A percentile compares a stretch with the other conserved stretches of the same genome.
phyloP scores from a whole-genome alignment of 768 basidiomycete genomes.

The Panaeolus cyanescens region DNA sequence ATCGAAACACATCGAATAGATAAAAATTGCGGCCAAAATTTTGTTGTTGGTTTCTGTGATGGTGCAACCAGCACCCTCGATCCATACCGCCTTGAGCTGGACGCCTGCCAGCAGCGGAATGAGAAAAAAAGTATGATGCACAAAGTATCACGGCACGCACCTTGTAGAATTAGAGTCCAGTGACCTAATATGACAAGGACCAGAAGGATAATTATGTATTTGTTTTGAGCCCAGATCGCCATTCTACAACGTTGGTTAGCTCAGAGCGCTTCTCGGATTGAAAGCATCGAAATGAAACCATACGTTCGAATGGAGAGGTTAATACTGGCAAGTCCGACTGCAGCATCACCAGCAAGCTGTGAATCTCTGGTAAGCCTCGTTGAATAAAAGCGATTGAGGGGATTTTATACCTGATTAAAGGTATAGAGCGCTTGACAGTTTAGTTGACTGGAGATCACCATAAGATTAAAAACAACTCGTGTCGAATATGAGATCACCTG shows the following conservation, averaged over 20 bases:
- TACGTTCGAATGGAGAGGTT: constrained; percentile 63
- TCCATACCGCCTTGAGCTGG: constrained; percentile 59
- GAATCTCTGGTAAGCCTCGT: neutral
- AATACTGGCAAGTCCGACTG: constrained; percentile 60
- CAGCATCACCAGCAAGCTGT: constrained; percentile 38
- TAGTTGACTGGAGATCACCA: constrained; percentile 36
- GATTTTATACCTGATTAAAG: constrained; percentile 52
- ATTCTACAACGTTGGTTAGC: constrained; percentile 29
- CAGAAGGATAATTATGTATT: constrained; percentile 50
- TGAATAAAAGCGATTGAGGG: neutral
- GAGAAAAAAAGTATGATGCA: neutral
- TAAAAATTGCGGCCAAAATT: constrained; percentile 68
- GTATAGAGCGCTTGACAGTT: constrained; percentile 66
- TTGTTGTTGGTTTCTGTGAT: constrained; percentile 64
- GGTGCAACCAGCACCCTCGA: constrained; percentile 45
- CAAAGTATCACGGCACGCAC: constrained; percentile 24
- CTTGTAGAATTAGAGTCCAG: constrained; percentile 72
- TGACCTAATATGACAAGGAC: constrained; percentile 64
- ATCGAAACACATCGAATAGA: constrained; percentile 79
- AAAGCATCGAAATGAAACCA: constrained; percentile 17
- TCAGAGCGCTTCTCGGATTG: neutral
- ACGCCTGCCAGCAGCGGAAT: constrained; percentile 45
- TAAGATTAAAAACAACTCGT: neutral
- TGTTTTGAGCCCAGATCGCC: constrained; percentile 66
- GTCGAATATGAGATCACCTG: constrained; percentile 23